Evolutionary conservation across 2,329 filamentous ascomycete genomes (phyloP), one percentile per base, ranked within the genome.

Genomic region (Arthrobotrys megalospora): DNA sequence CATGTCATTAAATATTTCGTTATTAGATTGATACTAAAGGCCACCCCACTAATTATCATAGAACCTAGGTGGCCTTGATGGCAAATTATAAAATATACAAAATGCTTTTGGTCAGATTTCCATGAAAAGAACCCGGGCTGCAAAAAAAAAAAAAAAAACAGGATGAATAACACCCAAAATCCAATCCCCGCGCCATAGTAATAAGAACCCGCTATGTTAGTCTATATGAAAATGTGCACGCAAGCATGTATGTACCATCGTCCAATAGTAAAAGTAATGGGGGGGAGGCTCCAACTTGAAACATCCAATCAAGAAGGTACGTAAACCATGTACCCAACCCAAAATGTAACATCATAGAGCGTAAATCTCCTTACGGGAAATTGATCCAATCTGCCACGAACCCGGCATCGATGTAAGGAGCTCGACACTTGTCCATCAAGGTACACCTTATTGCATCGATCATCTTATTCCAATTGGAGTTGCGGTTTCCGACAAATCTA

Each of bases 381-480:
- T 77, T 71, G 28, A 77, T 63, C 73, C 73, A 77, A 62, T 77
- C 73, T 24, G 66, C 73, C 1, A 66, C 62, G 32, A 66, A 77
- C 10, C 73, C 73, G 41, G 73, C 73, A n/a, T 77, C 73, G 19
- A 77, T 32, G 45, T 77, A 77, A 28, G 73, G 73, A 6, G 60
- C 53, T 24, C 34, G 73, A 36, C 73, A 77, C 38, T 77, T 77
- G 41, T 77, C 73, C 53, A 77, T 77, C 28, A 77, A 21, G 0
- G 73, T 77, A 24, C 73, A 77, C n/a, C 73, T 55, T 34, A 77
- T 52, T 32, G 65, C 66, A 53, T 77, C 73, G 36, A 77, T 77
- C 66, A 77, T 66, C 24, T 77, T 77, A 53, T 77, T 77, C 73
- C 73, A 77, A 19, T 77, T 77, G 8, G 73, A 77, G 47, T 77